A percentile compares a stretch with the other conserved stretches of the same genome.
phyloP scores from a whole-genome alignment of 208 protist species.

The Leishmania turanica region DNA sequence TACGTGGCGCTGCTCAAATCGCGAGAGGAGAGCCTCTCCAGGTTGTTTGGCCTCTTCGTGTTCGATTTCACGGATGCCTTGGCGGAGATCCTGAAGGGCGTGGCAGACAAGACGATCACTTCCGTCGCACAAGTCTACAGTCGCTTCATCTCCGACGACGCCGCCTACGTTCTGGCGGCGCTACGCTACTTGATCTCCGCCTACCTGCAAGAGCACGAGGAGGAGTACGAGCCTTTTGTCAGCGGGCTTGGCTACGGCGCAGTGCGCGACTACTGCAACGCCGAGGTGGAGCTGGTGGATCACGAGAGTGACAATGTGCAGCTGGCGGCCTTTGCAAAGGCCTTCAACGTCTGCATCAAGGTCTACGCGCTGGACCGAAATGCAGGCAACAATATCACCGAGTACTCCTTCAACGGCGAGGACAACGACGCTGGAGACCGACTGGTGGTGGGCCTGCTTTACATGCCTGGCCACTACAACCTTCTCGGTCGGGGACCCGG shows the following conservation, averaged over 20 bases:
- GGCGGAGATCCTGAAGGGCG: slow-evolving; percentile 29
- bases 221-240: slow-evolving; percentile 80
- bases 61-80: slow-evolving; percentile 74
- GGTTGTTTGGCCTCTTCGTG: slow-evolving; percentile 70
- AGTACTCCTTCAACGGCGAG: slow-evolving; percentile 30
- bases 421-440: not conserved
- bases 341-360: slow-evolving; percentile 50
- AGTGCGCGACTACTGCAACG: slow-evolving; percentile 64
- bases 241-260: slow-evolving; percentile 62
- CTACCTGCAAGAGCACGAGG: slow-evolving; percentile 56
- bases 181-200: slow-evolving; percentile 79
- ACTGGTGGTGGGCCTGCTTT: slow-evolving; percentile 56
- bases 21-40: slow-evolving; percentile 31
- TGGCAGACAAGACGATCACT: slow-evolving; percentile 31
- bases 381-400: slow-evolving; percentile 33
- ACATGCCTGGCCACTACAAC: slow-evolving; percentile 85
- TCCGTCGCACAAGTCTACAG: slow-evolving; percentile 27
- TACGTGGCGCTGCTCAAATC: slow-evolving; percentile 25
- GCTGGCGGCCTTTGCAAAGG: slow-evolving; percentile 65
- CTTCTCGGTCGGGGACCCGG: slow-evolving; percentile 36
- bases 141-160: slow-evolving; percentile 35
- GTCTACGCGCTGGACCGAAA: slow-evolving; percentile 72
- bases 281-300: slow-evolving; percentile 77
- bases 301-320: slow-evolving; percentile 87
- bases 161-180: slow-evolving; percentile 65